Evolutionary conservation across 1,284 basidiomycete genomes (phyloP).

Genomic region (Phellopilus nigrolimitatus): DNA sequence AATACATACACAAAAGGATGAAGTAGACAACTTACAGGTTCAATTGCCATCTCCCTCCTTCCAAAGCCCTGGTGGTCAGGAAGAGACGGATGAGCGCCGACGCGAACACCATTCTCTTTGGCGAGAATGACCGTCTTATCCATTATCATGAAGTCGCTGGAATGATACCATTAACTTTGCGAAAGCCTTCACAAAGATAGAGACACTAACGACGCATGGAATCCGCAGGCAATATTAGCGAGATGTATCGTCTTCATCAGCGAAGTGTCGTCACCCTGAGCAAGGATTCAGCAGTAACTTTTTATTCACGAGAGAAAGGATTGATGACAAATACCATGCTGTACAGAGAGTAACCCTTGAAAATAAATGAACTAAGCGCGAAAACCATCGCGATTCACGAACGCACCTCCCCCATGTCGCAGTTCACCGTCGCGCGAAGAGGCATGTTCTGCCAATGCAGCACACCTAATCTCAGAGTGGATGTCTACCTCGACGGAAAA

Average conservation of each 20-base stretch:
- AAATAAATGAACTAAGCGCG: not conserved
- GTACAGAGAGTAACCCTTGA: constrained; percentile 48
- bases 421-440: constrained; percentile 49
- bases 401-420: constrained; percentile 57
- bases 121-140: constrained; percentile 52
- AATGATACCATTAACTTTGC: not conserved
- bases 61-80: constrained; percentile 64
- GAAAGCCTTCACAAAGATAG: not conserved
- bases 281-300: not conserved
- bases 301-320: not conserved
- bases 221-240: constrained; percentile 61
- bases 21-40: constrained; percentile 36
- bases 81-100: constrained; percentile 60
- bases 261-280: constrained; percentile 52
- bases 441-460: too few species aligned
- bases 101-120: constrained; percentile 43
- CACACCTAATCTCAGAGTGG: too few species aligned
- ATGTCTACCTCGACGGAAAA: too few species aligned
- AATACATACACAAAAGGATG: not conserved
- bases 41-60: constrained; percentile 54
- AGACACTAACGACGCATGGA: constrained; percentile 50
- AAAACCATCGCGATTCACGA: not conserved
- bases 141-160: constrained; percentile 59
- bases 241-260: constrained; percentile 61
- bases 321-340: constrained; percentile 35